Base-by-base conservation (phyloP, 768 basidiomycete genomes). In the Leccinum disarticulatum region DNA sequence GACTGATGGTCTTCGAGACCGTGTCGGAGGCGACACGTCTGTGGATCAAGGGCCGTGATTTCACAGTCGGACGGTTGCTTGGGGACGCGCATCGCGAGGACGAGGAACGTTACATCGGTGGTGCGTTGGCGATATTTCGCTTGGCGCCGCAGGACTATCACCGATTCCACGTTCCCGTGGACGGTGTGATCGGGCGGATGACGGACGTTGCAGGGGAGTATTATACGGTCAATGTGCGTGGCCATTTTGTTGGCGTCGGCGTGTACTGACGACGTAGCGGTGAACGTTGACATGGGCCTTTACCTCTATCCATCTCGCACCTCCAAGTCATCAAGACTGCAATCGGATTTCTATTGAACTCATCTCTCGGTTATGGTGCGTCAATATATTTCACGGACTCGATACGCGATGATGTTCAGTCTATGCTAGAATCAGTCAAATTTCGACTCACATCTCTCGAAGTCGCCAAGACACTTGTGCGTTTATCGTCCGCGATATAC, bases 41-140 rank as follows among this genome's bases (percentile, higher is more conserved):
- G 0, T 99, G 96, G 96, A 96, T 98, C 76, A 98, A 98, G 69
- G 96, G 96, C 3, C 86, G 94, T 47, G 95, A 97, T 66, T 98
- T 99, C 70, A 88, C 87, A 2, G 81, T 98, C 3, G 81, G 76
- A 6, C 81, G 87, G 2, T 79, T 99, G 35, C 81, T 98, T 0
- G 95, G 95, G 0, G 88, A 91, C 3, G 76, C 74, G 11, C 93
- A 95, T 73, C 84, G 83, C 63, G 77, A 81, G 22, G 83, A 91
- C 52, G 85, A 82, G 1, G 85, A 87, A 5, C 80, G 81, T 38
- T 98, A 90, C 68, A 75, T 77, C 2, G 91, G 91, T 9, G 96
- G 97, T 6, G 87, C 90, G 1, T 68, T 99, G 53, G 91, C 82
- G 9, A 97, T 97, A 57, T 98, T 98, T 77, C 80, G 95, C 17